Base-by-base conservation (phyloP, 768 basidiomycete species). In the Tephrocybe sp. region DNA sequence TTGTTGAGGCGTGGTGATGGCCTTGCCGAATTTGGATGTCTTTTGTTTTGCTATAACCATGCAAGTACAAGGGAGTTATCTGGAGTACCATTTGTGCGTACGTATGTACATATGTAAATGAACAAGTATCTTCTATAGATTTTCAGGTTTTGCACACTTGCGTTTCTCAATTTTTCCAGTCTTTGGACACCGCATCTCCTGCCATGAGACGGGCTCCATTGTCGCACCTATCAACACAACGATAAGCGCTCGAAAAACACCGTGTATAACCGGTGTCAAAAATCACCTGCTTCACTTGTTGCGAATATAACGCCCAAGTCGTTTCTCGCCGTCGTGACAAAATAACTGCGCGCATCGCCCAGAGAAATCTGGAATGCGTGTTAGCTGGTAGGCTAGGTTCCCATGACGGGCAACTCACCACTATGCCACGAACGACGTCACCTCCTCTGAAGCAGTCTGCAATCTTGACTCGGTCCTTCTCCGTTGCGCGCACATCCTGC, bases 301-400 rank as follows among this genome's bases (percentile, higher is more conserved):
- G 92, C 93, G 64, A 90, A 94, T 44, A 95, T 87, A 8, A 96
- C 93, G 0, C 94, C 93, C 3, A 96, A 79, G 56, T 94, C 87
- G 63, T 94, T 94, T 34, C 89, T 74, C 6, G 89, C 93, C 3
- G 93, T 96, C 0, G 92, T 91, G 24, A 96, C 78, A 71, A 92
- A 95, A 69, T 96, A 96, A 59, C 87, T 92, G 36, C 91, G 82
- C 21, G 92, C 85, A 67, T 96, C 93, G 9, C 93, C 94, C 21
- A 97, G 75, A 15, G 93, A 95, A 41, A 95, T 90, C 93, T 95
- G 35, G 51, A 19, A 30, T 11, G 15, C 11, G 5, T 19, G 40
- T 55, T 11, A 53, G 46, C 25, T 5, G 25, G 9, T 11, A 24
- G 28, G 24, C 49, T 25, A 26, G 18, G 46, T 36, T 4, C 22